Evolutionary conservation across 2,329 filamentous ascomycete species (phyloP).

Genomic region (Chrysosporium keratinophilum): DNA sequence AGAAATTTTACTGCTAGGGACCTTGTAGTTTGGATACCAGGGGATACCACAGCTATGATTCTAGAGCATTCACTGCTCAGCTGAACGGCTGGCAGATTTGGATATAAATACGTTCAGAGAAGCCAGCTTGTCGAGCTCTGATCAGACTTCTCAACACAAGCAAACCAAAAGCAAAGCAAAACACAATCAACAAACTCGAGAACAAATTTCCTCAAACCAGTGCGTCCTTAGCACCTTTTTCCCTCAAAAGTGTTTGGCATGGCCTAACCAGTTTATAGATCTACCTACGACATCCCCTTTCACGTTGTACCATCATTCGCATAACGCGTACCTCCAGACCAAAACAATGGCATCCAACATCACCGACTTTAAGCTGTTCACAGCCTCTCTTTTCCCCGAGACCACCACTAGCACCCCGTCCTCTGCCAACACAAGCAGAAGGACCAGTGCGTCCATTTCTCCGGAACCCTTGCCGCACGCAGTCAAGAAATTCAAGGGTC

Average conservation of each 20-base stretch:
- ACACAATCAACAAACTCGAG: background rate
- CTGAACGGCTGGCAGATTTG: background rate
- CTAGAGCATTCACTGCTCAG: conserved; percentile 7
- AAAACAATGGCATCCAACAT: conserved; percentile 2
- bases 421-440: conserved; percentile 7
- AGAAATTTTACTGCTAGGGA: background rate
- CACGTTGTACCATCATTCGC: background rate
- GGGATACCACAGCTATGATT: background rate
- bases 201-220: background rate
- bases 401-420: background rate
- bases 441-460: conserved; percentile 1
- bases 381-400: background rate
- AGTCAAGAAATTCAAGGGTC: conserved; percentile 1
- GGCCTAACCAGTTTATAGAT: background rate
- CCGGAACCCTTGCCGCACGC: background rate
- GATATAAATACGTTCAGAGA: conserved; percentile 5
- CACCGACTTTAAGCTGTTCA: conserved; percentile 4
- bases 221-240: background rate
- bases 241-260: background rate
- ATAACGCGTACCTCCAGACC: background rate
- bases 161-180: conserved; percentile 1
- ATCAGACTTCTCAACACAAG: background rate
- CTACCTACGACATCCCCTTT: background rate
- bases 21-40: background rate
- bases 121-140: background rate